phyloP scores from a whole-genome alignment of 2,329 filamentous ascomycete genomes.

The Pestalotiopsis sp. region DNA sequence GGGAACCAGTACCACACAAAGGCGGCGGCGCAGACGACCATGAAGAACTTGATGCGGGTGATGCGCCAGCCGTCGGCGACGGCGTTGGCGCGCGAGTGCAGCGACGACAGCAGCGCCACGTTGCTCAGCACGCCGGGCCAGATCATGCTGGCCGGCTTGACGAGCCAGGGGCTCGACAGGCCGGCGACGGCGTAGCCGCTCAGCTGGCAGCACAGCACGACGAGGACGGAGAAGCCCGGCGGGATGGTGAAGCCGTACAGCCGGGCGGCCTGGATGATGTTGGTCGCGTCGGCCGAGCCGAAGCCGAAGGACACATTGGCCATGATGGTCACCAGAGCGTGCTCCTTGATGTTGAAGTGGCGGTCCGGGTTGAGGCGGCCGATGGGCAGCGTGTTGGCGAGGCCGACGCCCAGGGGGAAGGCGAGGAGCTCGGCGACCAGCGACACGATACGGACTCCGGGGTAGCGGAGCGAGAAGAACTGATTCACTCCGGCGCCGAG shows the following conservation, averaged over 20 bases:
- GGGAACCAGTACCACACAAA: conserved; percentile 54
- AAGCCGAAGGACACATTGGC: conserved; percentile 50
- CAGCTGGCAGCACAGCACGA: conserved; percentile 26
- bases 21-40: conserved; percentile 32
- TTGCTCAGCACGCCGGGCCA: conserved; percentile 55
- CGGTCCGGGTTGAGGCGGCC: conserved; percentile 41
- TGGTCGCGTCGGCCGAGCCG: conserved; percentile 45
- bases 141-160: conserved; percentile 48
- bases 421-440: conserved; percentile 46
- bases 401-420: conserved; percentile 40
- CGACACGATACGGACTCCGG: conserved; percentile 44
- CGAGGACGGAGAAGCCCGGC: conserved; percentile 24
- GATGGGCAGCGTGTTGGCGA: conserved; percentile 41
- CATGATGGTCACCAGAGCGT: conserved; percentile 48
- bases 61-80: conserved; percentile 35
- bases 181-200: conserved; percentile 50
- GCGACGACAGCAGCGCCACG: conserved; percentile 42
- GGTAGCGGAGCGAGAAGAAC: conserved; percentile 48
- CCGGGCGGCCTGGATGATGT: conserved; percentile 43
- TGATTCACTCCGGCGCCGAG: conserved; percentile 48
- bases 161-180: conserved; percentile 43
- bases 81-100: conserved; percentile 39
- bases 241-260: conserved; percentile 41
- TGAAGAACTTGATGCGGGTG: conserved; percentile 33
- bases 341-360: conserved; percentile 49